Conservation (phyloP, 805 yeast genomes). For the Wickerhamiella sorbophila region DNA sequence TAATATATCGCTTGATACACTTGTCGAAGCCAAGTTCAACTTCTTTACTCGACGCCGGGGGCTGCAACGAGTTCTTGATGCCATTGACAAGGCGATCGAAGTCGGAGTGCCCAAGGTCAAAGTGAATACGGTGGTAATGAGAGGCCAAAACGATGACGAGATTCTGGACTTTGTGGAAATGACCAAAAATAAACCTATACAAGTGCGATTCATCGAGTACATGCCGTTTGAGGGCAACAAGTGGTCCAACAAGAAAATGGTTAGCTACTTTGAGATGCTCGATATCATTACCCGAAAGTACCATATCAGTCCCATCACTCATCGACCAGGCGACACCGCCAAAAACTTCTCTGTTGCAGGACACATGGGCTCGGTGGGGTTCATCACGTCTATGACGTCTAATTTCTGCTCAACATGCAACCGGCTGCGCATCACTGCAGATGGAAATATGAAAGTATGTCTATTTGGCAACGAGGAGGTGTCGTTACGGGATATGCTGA, state of each 20-base stretch:
- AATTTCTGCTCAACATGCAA: slow-evolving; percentile 40
- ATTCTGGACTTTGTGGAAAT: slow-evolving; percentile 33
- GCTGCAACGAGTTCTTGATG: slow-evolving; percentile 30
- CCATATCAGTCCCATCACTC: slow-evolving; percentile 21
- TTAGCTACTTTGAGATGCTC: slow-evolving; percentile 33
- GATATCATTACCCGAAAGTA: slow-evolving; percentile 23
- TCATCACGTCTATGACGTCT: slow-evolving; percentile 42
- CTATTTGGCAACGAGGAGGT: slow-evolving; percentile 40
- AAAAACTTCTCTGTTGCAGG: slow-evolving; percentile 32
- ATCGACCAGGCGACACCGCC: slow-evolving; percentile 34
- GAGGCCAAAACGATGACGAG: slow-evolving; percentile 38
- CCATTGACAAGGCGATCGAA: slow-evolving; percentile 32
- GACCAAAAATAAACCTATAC: slow-evolving; percentile 29
- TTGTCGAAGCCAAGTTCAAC: slow-evolving; percentile 36
- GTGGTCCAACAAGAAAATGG: slow-evolving; percentile 35
- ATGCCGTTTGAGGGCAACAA: slow-evolving; percentile 47
- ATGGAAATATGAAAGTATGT: slow-evolving; percentile 43
- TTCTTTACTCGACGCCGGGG: slow-evolving; percentile 40
- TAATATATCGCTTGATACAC: slow-evolving; percentile 37
- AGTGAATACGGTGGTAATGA: slow-evolving; percentile 37
- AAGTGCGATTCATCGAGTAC: slow-evolving; percentile 41
- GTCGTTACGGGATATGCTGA: slow-evolving; percentile 32
- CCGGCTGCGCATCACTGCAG: slow-evolving; percentile 37
- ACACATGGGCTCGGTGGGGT: slow-evolving; percentile 34
- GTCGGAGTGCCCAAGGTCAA: slow-evolving; percentile 34